Base-by-base conservation (phyloP, 768 basidiomycete genomes). In the Leucocoprinus leucothites region DNA sequence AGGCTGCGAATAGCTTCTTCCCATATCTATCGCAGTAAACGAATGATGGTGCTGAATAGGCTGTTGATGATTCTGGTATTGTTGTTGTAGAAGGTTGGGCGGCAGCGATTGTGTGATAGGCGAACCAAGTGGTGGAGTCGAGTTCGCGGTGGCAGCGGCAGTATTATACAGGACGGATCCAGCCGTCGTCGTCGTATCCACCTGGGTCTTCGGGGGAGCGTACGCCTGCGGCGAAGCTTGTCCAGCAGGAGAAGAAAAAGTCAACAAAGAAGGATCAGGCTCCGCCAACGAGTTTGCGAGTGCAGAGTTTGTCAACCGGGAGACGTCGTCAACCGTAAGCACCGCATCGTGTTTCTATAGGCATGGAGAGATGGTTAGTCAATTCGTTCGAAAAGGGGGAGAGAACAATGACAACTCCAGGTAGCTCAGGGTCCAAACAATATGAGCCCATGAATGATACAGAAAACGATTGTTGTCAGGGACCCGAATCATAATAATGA, bases 311-410 rank as follows among this genome's bases (percentile, higher is more conserved):
- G 78, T 80, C 48, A 82, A 65, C 51, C 76, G 71, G 26, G 74
- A 74, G 13, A 77, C 64, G 51, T 68, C 67, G 55, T 79, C 76
- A 44, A 80, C 69, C 7, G 77, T 80, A 42, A 78, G 69, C 44
- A 75, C 72, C 42, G 74, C 69, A 65, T 76, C 71, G 58, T 78
- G 74, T 61, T 70, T 71, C 78, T 79, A 61, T 46, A 50, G 24
- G 36, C 41, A 19, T 43, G 40, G 47, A 48, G 56, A 53, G 63
- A 66, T 60, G 65, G 66, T 63, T 58, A 52, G 57, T 16, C 22
- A 48, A 21, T 42, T 3, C n/a, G 40, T 21, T 22, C 21, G n/a
- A 8, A 24, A 31, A 31, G 31, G 31, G 31, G 11, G 31, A 31
- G 31, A 31, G 31, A 31, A 31, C 31, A 31, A 31, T 31, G 31